A percentile compares a stretch with the other conserved stretches of the same genome.
Conservation (phyloP, 1,284 basidiomycete genomes). For the Apiotrichum sp. region DNA sequence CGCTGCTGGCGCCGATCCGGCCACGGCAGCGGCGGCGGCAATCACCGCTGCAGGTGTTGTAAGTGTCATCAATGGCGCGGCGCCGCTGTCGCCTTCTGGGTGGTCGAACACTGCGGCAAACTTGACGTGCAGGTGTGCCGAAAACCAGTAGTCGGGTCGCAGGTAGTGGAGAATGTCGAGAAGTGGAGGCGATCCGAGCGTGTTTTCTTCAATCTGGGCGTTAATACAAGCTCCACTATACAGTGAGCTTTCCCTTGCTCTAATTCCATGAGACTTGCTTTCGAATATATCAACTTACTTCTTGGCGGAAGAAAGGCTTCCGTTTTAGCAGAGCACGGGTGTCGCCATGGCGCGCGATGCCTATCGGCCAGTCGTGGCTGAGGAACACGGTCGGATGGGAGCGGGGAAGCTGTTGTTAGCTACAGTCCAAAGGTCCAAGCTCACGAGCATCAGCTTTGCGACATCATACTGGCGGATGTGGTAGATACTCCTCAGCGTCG, state of each 20-base stretch:
- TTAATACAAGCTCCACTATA: too few species aligned
- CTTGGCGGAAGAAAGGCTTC: constrained; percentile 76
- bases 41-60: too few species aligned
- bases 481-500: constrained; percentile 76
- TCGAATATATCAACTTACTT: constrained; percentile 47
- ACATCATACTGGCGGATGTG: constrained; percentile 86
- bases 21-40: too few species aligned
- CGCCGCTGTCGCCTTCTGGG: constrained; percentile 57
- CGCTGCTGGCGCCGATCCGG: constrained; percentile 4
- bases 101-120: constrained; percentile 64
- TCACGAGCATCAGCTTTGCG: constrained; percentile 68
- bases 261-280: background rate
- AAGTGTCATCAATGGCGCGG: too few species aligned
- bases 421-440: constrained; percentile 19
- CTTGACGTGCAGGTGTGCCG: constrained; percentile 87
- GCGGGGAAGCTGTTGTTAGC: constrained; percentile 16
- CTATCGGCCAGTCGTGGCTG: constrained; percentile 94
- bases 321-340: constrained; percentile 59
- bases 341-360: constrained; percentile 78
- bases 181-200: constrained; percentile 83
- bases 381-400: constrained; percentile 59
- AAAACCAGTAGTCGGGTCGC: constrained; percentile 87
- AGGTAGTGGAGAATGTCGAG: constrained; percentile 69
- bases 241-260: too few species aligned
- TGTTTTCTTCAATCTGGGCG: constrained; percentile 54